Conservation (phyloP, 1,139 yeast genomes). For the Lodderomyces orthopsilosis region DNA sequence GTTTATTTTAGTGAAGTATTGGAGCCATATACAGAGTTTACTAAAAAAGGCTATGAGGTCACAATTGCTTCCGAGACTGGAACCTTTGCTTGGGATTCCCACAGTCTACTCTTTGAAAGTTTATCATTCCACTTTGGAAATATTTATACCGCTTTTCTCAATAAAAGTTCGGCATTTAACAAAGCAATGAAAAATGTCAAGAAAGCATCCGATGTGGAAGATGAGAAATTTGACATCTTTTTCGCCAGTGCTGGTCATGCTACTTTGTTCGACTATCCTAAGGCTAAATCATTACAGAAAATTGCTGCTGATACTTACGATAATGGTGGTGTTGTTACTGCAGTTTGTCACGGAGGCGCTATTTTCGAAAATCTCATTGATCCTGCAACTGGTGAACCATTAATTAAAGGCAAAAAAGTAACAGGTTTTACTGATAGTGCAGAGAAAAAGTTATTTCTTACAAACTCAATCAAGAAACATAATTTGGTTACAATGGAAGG, state of each 20-base stretch:
- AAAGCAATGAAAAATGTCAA: conserved; percentile 31
- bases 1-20: conserved; percentile 53
- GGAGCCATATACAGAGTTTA: conserved; percentile 53
- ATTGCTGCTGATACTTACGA: conserved; percentile 46
- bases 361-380: conserved; percentile 41
- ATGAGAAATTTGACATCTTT: conserved; percentile 49
- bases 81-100: conserved; percentile 51
- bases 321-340: conserved; percentile 54
- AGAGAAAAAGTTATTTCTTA: conserved; percentile 42
- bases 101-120: conserved; percentile 41
- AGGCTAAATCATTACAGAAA: conserved; percentile 43
- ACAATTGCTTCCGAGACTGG: conserved; percentile 60
- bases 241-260: conserved; percentile 70
- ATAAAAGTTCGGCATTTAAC: conserved; percentile 38
- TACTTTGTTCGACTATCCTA: conserved; percentile 54
- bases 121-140: conserved; percentile 33
- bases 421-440: conserved; percentile 64
- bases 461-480: conserved; percentile 29
- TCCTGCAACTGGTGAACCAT: conserved; percentile 33
- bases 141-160: conserved; percentile 36
- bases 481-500: conserved; percentile 36
- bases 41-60: conserved; percentile 48
- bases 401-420: conserved; percentile 51
- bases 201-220: conserved; percentile 42
- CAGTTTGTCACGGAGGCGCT: conserved; percentile 71